A percentile compares a stretch with the other conserved stretches of the same genome.
Evolutionary conservation across 768 basidiomycete species (phyloP).

Genomic region (Rossbeevera mucosa): DNA sequence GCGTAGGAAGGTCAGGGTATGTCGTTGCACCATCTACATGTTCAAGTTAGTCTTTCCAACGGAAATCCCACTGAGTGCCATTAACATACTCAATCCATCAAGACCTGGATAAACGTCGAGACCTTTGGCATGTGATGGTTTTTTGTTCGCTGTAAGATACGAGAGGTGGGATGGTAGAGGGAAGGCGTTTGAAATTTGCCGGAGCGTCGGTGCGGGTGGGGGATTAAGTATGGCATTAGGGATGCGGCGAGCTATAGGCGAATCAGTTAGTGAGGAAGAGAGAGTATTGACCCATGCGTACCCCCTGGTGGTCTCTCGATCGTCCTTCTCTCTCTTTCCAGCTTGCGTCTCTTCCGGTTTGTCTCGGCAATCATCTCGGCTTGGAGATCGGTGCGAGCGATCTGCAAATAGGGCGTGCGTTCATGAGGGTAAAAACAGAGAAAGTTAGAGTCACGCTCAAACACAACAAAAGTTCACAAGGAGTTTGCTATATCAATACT

Average conservation of each 20-base stretch:
- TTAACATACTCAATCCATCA: slow-evolving; percentile 17
- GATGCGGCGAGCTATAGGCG: slow-evolving; percentile 48
- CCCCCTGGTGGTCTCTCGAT: slow-evolving; percentile 73
- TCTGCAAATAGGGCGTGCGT: slow-evolving; percentile 35
- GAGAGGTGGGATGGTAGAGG: slow-evolving; percentile 39
- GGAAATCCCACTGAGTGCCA: slow-evolving; percentile 3
- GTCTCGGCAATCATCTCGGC: slow-evolving; percentile 87
- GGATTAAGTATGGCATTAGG: slow-evolving; percentile 50
- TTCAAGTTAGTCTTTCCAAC: slow-evolving; percentile 1
- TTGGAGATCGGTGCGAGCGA: slow-evolving; percentile 73
- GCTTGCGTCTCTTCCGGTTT: slow-evolving; percentile 74
- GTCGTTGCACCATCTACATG: slow-evolving; percentile 42
- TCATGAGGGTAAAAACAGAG: not conserved
- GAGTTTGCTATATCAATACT: slow-evolving; percentile 19
- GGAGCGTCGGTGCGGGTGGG: slow-evolving; percentile 55
- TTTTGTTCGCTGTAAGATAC: slow-evolving; percentile 21
- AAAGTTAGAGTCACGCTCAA: slow-evolving; percentile 4
- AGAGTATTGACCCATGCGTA: slow-evolving; percentile 33
- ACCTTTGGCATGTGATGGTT: slow-evolving; percentile 14
- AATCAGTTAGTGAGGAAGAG: slow-evolving; percentile 3
- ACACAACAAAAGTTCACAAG: not conserved
- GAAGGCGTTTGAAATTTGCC: slow-evolving; percentile 60
- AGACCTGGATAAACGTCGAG: slow-evolving; percentile 16
- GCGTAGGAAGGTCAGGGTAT: slow-evolving; percentile 34
- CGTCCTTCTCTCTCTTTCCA: slow-evolving; percentile 82